Evolutionary conservation across 768 basidiomycete species (phyloP).

Genomic region (Chlorophyllum brunneum): DNA sequence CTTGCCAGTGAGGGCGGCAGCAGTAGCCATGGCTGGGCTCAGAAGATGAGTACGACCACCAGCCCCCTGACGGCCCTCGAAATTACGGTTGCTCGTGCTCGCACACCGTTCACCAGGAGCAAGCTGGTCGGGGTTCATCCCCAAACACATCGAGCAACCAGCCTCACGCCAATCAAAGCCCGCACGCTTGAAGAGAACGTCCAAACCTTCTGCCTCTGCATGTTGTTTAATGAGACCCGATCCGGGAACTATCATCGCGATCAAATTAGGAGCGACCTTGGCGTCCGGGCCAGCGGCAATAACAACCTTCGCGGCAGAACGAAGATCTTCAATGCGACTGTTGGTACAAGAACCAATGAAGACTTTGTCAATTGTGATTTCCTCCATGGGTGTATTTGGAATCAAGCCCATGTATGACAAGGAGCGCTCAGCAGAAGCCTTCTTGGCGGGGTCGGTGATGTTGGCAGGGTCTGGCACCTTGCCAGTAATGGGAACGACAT

Average conservation of each 20-base stretch:
- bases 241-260: conserved; percentile 91
- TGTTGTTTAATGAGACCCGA: conserved; percentile 90
- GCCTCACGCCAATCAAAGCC: conserved; percentile 96
- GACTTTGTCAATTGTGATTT: conserved; percentile 80
- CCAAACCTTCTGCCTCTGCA: conserved; percentile 86
- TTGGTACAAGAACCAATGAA: conserved; percentile 97
- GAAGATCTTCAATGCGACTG: conserved; percentile 89
- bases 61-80: conserved; percentile 85
- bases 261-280: conserved; percentile 67
- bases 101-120: conserved; percentile 82
- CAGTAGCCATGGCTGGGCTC: conserved; percentile 91
- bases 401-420: conserved; percentile 85
- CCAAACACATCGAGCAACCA: conserved; percentile 94
- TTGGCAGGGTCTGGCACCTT: conserved; percentile 70
- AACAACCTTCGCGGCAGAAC: conserved; percentile 78
- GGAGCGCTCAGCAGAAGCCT: conserved; percentile 67
- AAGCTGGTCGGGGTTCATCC: conserved; percentile 94
- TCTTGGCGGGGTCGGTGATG: conserved; percentile 62
- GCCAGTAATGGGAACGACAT: conserved; percentile 80
- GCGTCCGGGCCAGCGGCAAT: conserved; percentile 69
- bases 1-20: conserved; percentile 82
- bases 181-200: conserved; percentile 81
- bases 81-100: conserved; percentile 91
- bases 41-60: conserved; percentile 88
- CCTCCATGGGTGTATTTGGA: conserved; percentile 74